Evolutionary conservation across 306 rosid genomes (phyloP), one percentile per base, ranked within the genome.

Genomic region (Fragaria ananassa): DNA sequence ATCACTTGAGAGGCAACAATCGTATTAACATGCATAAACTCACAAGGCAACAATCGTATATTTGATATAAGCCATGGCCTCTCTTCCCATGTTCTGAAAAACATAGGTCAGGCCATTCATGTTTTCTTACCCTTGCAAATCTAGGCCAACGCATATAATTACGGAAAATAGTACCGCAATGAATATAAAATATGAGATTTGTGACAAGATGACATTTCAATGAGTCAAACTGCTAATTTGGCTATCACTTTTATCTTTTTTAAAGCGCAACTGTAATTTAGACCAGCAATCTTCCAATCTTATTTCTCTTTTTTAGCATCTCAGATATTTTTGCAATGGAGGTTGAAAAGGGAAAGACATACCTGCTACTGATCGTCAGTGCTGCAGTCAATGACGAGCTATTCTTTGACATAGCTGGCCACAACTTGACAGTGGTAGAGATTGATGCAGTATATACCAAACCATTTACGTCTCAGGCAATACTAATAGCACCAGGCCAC

Each of bases 351-450:
- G 83, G 86, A 11, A 83, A 79, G 69, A 71, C 79, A 2, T 83
- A 83, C 64, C 81, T 79, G 5, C 44, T 79, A 23, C 57, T 79
- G 53, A 79, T 83, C 42, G 19, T 79, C 75, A 79, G 76, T 49
- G 83, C 79, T 75, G 86, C 81, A 45, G 78, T 83, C 39, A 83
- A 83, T 70, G 83, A 83, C 41, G 81, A 79, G 60, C 69, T 83
- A 23, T 79, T 83, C 74, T 83, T 83, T 10, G 81, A 69, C 53
- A 64, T 83, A 25, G 76, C 81, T 0, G 83, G 73, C 31, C 86
- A 83, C 58, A 71, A 66, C 73, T 6, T 79, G 78, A 75, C 81
- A 4, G 86, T 83, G 21, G 79, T 83, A 18, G 83, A 79, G 62
- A 45, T 79, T 39, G 81, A 83, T 62, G 81, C 86, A 9, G 83